Conservation (phyloP, 257 asterid species). For the Voacanga thouarsii region DNA sequence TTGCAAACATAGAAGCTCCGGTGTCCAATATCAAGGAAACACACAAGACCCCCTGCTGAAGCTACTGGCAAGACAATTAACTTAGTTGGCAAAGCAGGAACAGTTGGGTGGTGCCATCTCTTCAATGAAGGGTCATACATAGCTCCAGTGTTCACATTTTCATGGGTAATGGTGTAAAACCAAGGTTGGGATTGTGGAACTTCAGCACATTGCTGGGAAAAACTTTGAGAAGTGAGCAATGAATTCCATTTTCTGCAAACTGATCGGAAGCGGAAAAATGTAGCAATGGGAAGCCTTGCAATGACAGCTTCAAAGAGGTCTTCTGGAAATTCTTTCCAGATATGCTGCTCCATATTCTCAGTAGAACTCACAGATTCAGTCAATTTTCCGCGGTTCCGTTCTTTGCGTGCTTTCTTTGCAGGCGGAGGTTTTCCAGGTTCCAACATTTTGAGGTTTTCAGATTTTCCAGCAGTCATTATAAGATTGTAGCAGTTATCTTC, state of each 20-base stretch:
- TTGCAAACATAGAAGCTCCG: constrained; percentile 76
- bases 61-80: constrained; percentile 81
- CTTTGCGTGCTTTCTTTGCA: constrained; percentile 64
- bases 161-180: constrained; percentile 90
- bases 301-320: constrained; percentile 88
- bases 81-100: constrained; percentile 72
- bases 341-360: constrained; percentile 56
- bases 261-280: constrained; percentile 72
- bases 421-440: constrained; percentile 89
- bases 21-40: constrained; percentile 85
- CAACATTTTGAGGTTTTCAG: constrained; percentile 75
- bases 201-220: constrained; percentile 64
- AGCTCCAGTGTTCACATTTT: constrained; percentile 70
- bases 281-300: constrained; percentile 78
- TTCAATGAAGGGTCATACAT: constrained; percentile 70
- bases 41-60: constrained; percentile 91
- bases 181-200: constrained; percentile 61
- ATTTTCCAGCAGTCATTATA: constrained; percentile 72
- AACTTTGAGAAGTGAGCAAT: constrained; percentile 69
- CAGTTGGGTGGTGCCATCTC: constrained; percentile 91
- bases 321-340: constrained; percentile 95
- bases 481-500: constrained; percentile 55
- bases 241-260: constrained; percentile 88
- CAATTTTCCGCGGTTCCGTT: constrained; percentile 49
- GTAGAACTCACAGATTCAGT: constrained; percentile 33